Conservation (phyloP, 208 protist species). For the Acanthamoeba royreba region DNA sequence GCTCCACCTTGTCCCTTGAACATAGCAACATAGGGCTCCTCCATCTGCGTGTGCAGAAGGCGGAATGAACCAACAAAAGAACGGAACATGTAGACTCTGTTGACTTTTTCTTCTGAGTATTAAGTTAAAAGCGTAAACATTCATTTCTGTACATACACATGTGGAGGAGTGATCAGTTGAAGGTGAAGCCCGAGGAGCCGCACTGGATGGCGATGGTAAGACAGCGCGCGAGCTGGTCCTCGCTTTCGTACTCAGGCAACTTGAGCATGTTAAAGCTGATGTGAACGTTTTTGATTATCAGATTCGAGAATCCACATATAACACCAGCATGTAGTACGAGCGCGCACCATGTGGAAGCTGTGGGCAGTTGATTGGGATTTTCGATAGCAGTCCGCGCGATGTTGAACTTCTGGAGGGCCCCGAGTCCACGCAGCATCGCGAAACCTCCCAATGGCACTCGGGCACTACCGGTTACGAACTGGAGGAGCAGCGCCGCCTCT, state of each 20-base stretch:
- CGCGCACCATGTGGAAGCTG: neutral
- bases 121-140: too few relatives aligned
- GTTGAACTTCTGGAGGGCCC: neutral
- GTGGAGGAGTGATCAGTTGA: too few relatives aligned
- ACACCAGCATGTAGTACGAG: neutral
- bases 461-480: constrained; percentile 92
- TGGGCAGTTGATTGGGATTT: neutral
- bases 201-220: neutral
- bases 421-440: neutral
- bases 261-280: constrained; percentile 90
- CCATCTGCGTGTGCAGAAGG: too few relatives aligned
- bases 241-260: constrained; percentile 90
- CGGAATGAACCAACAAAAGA: too few relatives aligned
- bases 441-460: constrained; percentile 35
- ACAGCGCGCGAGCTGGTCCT: constrained; percentile 63
- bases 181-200: neutral
- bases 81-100: too few relatives aligned
- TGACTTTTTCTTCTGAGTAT: too few relatives aligned
- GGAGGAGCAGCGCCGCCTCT: constrained; percentile 87
- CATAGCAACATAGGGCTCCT: too few relatives aligned
- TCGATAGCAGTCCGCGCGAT: neutral
- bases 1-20: too few relatives aligned
- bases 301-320: neutral
- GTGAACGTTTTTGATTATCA: neutral
- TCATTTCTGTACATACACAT: too few relatives aligned